Conservation (phyloP, 331 rosid species). For the Spiraea crenata region DNA sequence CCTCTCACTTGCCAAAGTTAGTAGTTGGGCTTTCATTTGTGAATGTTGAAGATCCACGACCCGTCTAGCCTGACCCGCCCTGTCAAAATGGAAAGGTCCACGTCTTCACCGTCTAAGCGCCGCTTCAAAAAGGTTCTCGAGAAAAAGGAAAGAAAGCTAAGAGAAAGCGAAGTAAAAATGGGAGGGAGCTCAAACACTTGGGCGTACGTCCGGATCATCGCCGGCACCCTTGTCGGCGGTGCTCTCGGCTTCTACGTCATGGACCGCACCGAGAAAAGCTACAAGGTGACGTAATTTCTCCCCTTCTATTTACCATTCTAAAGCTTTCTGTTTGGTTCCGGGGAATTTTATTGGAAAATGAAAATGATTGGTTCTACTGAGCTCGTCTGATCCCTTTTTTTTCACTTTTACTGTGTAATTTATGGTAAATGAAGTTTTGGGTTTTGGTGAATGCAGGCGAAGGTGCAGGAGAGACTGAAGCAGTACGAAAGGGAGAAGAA, state of each 20-base stretch:
- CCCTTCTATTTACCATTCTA: not conserved
- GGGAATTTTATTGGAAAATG: not conserved
- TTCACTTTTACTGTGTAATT: not conserved
- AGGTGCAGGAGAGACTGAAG: constrained; percentile 47
- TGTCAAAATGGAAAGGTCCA: not conserved
- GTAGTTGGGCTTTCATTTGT: too few relatives aligned
- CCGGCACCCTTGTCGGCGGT: constrained; percentile 76
- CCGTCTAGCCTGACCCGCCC: not conserved
- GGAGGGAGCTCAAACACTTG: constrained; percentile 47
- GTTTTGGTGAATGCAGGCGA: constrained; percentile 34
- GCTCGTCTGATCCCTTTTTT: not conserved
- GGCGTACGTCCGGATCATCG: constrained; percentile 70
- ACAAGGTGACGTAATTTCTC: constrained; percentile 47
- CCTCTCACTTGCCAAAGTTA: too few relatives aligned
- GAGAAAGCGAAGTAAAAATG: constrained; percentile 13
- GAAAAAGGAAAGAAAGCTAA: constrained; percentile 6
- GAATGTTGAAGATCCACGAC: not conserved
- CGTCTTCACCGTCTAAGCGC: constrained; percentile 6
- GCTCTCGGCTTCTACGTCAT: constrained; percentile 80
- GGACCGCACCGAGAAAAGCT: constrained; percentile 64
- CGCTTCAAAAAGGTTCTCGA: constrained; percentile 8
- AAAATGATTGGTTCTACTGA: not conserved
- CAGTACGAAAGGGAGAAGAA: constrained; percentile 40
- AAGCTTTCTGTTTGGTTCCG: not conserved
- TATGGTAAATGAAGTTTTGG: not conserved